Percentiles rank a stretch among this genome's conserved stretches.
Evolutionary conservation across 1,284 basidiomycete genomes (phyloP).

Genomic region (Ustilago shanxiensis): DNA sequence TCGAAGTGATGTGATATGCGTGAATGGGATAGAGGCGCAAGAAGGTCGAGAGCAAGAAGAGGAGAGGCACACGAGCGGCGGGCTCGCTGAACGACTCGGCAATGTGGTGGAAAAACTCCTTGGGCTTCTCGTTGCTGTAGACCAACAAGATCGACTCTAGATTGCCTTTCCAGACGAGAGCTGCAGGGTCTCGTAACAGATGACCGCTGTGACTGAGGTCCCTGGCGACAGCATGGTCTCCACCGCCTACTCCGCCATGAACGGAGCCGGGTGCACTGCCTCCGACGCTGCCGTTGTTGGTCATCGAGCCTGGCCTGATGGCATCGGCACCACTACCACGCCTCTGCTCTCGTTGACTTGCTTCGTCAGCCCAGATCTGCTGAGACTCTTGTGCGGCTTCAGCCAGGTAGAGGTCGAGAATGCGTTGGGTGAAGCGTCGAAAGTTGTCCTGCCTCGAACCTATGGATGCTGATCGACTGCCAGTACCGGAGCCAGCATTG

Average conservation of each 20-base stretch:
- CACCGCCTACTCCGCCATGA: slow-evolving; percentile 9
- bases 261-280: slow-evolving; percentile 15
- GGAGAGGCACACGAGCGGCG: slow-evolving; percentile 51
- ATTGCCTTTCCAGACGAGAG: slow-evolving; percentile 58
- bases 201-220: slow-evolving; percentile 24
- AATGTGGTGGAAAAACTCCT: slow-evolving; percentile 66
- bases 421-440: slow-evolving; percentile 57
- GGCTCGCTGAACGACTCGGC: slow-evolving; percentile 55
- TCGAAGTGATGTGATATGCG: slow-evolving; percentile 65
- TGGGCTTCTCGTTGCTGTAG: slow-evolving; percentile 59
- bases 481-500: slow-evolving; percentile 13
- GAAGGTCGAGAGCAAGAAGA: slow-evolving; percentile 64
- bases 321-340: slow-evolving; percentile 19
- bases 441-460: slow-evolving; percentile 40
- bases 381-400: slow-evolving; percentile 50
- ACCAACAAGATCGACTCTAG: slow-evolving; percentile 61
- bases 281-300: slow-evolving; percentile 2
- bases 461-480: slow-evolving; percentile 35
- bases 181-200: slow-evolving; percentile 24
- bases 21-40: slow-evolving; percentile 63
- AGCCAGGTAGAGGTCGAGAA: slow-evolving; percentile 65
- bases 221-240: slow-evolving; percentile 13
- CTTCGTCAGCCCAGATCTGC: slow-evolving; percentile 22
- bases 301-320: slow-evolving; percentile 13
- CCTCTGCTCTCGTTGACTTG: slow-evolving; percentile 19